Evolutionary conservation across 805 yeast genomes (phyloP).

Genomic region (Pichia membranifaciens): DNA sequence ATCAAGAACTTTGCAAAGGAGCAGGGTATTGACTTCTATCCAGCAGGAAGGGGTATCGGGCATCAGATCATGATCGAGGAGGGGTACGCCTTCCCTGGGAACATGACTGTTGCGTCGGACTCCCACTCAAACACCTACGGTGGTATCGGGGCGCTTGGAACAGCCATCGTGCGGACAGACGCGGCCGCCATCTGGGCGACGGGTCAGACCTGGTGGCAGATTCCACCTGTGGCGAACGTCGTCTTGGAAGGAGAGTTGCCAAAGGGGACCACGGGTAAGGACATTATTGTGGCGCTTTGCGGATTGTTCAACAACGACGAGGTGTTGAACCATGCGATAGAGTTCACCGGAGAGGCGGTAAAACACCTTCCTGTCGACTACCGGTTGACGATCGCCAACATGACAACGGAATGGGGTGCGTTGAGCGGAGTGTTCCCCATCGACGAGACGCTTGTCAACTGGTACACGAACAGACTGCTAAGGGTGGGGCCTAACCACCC

Average conservation of each 20-base stretch:
- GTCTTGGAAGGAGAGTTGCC: slow-evolving; percentile 79
- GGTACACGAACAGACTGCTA: slow-evolving; percentile 62
- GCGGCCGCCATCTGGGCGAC: slow-evolving; percentile 99
- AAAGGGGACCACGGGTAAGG: slow-evolving; percentile 89
- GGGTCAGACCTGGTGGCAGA: slow-evolving; percentile 99
- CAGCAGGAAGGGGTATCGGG: slow-evolving; percentile 99
- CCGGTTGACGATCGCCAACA: slow-evolving; percentile 88
- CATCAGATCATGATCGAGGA: slow-evolving; percentile 99
- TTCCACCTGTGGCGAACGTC: slow-evolving; percentile 96
- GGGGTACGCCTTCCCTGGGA: slow-evolving; percentile 95
- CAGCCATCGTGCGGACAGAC: slow-evolving; percentile 97
- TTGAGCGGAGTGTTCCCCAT: slow-evolving; percentile 96
- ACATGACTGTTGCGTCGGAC: slow-evolving; percentile 92
- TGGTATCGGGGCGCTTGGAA: slow-evolving; percentile 92
- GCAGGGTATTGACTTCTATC: slow-evolving; percentile 94
- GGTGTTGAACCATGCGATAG: slow-evolving; percentile 89
- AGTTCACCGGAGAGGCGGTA: slow-evolving; percentile 81
- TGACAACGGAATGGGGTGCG: slow-evolving; percentile 99
- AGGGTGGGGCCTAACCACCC: slow-evolving; percentile 56
- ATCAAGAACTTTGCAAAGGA: slow-evolving; percentile 84
- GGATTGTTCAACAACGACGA: slow-evolving; percentile 90
- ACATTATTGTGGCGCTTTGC: slow-evolving; percentile 92
- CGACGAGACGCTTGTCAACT: slow-evolving; percentile 67
- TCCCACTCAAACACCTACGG: slow-evolving; percentile 98
- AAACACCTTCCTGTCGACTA: slow-evolving; percentile 67